Conservation (phyloP, 306 rosid species). For the Medicago lupulina region DNA sequence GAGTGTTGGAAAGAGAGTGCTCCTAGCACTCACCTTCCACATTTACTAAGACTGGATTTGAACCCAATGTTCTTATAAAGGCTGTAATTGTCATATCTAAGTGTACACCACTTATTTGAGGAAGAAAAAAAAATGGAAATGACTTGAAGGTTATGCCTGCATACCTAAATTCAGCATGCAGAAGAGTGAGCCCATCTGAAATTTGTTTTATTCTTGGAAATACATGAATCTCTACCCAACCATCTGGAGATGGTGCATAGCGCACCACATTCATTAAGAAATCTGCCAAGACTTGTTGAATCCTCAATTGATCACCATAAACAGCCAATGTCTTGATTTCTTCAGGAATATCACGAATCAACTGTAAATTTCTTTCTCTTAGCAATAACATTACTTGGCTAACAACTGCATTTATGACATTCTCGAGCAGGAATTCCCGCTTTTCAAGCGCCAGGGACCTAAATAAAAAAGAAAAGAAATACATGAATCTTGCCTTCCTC, state of each 20-base stretch:
- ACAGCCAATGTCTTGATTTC: slow-evolving; percentile 90
- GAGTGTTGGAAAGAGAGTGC: too few species aligned
- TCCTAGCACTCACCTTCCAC: neutral
- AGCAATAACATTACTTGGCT: slow-evolving; percentile 95
- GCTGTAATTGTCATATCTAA: too few species aligned
- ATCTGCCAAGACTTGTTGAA: slow-evolving; percentile 94
- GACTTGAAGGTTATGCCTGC: slow-evolving; percentile 22
- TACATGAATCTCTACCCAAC: slow-evolving; percentile 96
- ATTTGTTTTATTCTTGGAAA: slow-evolving; percentile 74
- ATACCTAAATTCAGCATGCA: slow-evolving; percentile 90
- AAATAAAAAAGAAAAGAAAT: slow-evolving; percentile 42
- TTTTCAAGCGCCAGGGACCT: slow-evolving; percentile 93
- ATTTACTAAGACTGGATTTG: neutral
- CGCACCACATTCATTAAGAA: slow-evolving; percentile 91
- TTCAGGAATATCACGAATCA: slow-evolving; percentile 97
- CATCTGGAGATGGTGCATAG: slow-evolving; percentile 87
- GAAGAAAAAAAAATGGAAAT: slow-evolving; percentile 31
- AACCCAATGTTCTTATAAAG: too few species aligned
- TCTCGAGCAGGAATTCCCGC: slow-evolving; percentile 84
- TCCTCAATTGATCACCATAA: slow-evolving; percentile 91
- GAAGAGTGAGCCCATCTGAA: slow-evolving; percentile 64
- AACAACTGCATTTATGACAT: slow-evolving; percentile 93
- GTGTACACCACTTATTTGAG: neutral
- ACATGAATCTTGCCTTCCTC: slow-evolving; percentile 40
- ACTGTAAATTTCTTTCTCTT: slow-evolving; percentile 86